Evolutionary conservation across 2,329 filamentous ascomycete species (phyloP), one percentile per base, ranked within the genome.

Genomic region (Neofusicoccum ribis): DNA sequence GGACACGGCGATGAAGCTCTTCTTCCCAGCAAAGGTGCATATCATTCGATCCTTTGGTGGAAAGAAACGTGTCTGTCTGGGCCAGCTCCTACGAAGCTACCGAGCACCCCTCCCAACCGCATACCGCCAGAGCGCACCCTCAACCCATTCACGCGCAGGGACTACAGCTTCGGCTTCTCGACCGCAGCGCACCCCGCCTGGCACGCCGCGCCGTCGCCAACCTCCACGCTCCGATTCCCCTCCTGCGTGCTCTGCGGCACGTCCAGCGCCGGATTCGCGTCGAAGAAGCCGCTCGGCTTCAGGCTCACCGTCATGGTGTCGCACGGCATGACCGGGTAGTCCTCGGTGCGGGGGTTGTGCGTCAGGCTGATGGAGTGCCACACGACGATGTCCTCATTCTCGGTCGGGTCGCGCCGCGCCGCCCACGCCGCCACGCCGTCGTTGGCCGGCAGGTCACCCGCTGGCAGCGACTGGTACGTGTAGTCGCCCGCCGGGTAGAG

Each of bases 301-400:
- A 60, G n/a, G 27, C 43, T 49, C 15, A 60, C 56, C n/a, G 56
- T 60, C 56, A 60, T 37, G 9, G 31, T 70, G 63, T 75, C 73
- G 49, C 63, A 67, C 1, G 72, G 72, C 73, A 75, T 75, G 14
- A 75, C 70, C 1, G 73, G 72, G 65, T 69, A 75, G 31, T 74
- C 73, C 49, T 75, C 72, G 11, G 72, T 69, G 1, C 79, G 74
- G 9, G 79, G 79, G 44, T 81, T 81, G 63, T 81, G 79, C 4
- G 79, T 81, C 58, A 80, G 77, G 15, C 79, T 78, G 66, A 81
- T 80, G 3, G 77, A 76, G 56, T 76, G 79, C 79, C 79, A 81
- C 31, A 82, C 72, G 12, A 81, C 78, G 5, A 81, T 76, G 67
- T 81, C 79, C 5, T 77, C 73, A 65, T 31, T 34, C 3, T 60